Evolutionary conservation across 768 basidiomycete genomes (phyloP).

Genomic region (Arthromyces matolae): DNA sequence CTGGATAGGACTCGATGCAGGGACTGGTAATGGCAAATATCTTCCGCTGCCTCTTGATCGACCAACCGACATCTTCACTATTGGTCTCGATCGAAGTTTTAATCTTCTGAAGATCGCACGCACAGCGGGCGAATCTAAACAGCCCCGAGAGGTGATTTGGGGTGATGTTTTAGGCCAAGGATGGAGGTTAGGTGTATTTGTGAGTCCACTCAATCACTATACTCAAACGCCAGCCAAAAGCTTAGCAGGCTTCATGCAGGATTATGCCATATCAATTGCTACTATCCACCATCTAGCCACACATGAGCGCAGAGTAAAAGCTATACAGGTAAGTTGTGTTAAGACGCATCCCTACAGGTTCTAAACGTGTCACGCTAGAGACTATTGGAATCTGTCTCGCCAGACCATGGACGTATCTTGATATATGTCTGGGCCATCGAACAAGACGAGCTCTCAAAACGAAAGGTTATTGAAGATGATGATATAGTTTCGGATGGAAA

Average conservation of each 20-base stretch:
- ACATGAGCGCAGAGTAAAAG: conserved; percentile 59
- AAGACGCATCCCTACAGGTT: neutral
- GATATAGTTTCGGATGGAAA: conserved; percentile 13
- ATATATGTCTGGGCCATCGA: conserved; percentile 98
- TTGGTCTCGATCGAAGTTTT: conserved; percentile 81
- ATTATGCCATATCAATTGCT: conserved; percentile 95
- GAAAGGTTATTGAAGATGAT: conserved; percentile 46
- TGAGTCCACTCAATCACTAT: too few species aligned
- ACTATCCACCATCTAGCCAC: conserved; percentile 96
- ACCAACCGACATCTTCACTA: conserved; percentile 59
- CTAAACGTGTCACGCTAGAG: conserved; percentile 35
- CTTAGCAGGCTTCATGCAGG: conserved; percentile 42
- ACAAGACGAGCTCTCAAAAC: conserved; percentile 82
- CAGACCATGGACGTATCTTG: conserved; percentile 70
- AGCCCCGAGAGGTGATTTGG: conserved; percentile 67
- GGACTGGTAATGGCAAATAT: conserved; percentile 98
- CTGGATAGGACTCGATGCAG: conserved; percentile 89
- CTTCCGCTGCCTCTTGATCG: conserved; percentile 68
- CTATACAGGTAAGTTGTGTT: conserved; percentile 60
- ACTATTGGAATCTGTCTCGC: conserved; percentile 61
- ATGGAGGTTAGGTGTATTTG: conserved; percentile 82
- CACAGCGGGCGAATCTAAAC: conserved; percentile 46
- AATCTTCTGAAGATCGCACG: conserved; percentile 77
- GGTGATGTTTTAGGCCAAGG: conserved; percentile 71
- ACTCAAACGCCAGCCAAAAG: too few species aligned